Base-by-base conservation (phyloP, 805 yeast genomes). In the Lipomyces yamanashiensis region DNA sequence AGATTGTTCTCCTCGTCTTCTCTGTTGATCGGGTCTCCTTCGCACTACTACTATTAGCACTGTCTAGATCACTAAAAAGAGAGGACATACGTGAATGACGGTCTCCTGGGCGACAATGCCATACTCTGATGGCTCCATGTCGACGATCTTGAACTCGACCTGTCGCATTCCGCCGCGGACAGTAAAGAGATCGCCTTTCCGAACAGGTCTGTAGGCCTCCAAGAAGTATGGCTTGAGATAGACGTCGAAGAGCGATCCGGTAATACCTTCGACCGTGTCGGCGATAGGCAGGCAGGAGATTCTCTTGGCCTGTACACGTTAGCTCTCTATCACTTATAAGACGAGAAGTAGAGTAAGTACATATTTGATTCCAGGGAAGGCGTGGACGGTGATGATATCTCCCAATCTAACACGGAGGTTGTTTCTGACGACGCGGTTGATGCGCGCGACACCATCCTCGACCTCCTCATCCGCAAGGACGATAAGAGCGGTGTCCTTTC, bases 91-190 rank as follows among this genome's bases (percentile, higher is more conserved):
- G 80, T 95, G 99, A 74, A 95, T 95, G 71, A 95, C 86, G 43
- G 99, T 95, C 75, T 95, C 99, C 80, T 95, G 99, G 19, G 99
- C 96, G 53, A 95, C 99, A 74, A 95, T 96, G 65, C 97, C 99
- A 73, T 87, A 89, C 72, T 95, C 98, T 73, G 90, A 92, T 7
- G 99, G 99, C 75, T 95, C 99, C 63, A 95, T 96, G 69, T 95
- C 99, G 53, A 93, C 98, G 54, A 95, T 97, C 78, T 95, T 96
- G 81, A 95, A 95, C 78, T 95, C 99, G 50, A 95, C 99, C 76
- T 93, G 98, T 80, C 99, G 87, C 99, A 95, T 95, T 76, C 98
- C 97, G 74, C 99, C 99, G 77, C 99, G 87, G 33, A 91, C 98
- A 54, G 93, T 86, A 79, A 95, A 95, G 72, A 90, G 89, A 75